Percentiles rank a stretch among this genome's conserved stretches.
Evolutionary conservation across 805 yeast species (phyloP).

Genomic region (Ogataea pini): DNA sequence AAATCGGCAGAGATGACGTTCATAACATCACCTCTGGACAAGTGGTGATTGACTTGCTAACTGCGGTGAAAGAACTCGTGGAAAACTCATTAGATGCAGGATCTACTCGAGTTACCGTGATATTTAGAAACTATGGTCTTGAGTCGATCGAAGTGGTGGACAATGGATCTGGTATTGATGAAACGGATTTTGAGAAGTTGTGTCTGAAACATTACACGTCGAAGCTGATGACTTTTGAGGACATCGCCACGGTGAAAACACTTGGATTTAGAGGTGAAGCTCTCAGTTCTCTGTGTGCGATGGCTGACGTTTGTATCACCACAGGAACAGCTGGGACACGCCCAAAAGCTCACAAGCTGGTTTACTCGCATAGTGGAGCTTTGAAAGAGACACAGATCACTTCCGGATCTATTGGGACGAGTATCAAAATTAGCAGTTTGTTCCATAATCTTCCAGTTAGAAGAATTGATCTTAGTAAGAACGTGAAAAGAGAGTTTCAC

Average conservation of each 20-base stretch:
- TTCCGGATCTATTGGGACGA: slow-evolving; percentile 70
- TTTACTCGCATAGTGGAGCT: slow-evolving; percentile 56
- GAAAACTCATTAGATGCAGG: slow-evolving; percentile 87
- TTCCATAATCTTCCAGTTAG: slow-evolving; percentile 82
- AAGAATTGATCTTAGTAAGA: slow-evolving; percentile 66
- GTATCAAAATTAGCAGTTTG: slow-evolving; percentile 54
- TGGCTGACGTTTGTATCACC: slow-evolving; percentile 47
- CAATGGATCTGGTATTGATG: slow-evolving; percentile 64
- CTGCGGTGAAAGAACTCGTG: slow-evolving; percentile 80
- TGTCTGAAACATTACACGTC: slow-evolving; percentile 71
- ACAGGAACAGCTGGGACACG: slow-evolving; percentile 50
- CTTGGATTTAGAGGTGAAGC: slow-evolving; percentile 86
- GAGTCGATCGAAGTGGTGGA: slow-evolving; percentile 69
- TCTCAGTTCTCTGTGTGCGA: slow-evolving; percentile 64
- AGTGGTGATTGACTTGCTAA: slow-evolving; percentile 76
- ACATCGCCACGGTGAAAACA: slow-evolving; percentile 49
- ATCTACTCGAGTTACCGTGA: slow-evolving; percentile 65
- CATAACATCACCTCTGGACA: slow-evolving; percentile 89
- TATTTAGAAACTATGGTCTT: slow-evolving; percentile 69
- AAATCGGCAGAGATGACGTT: slow-evolving; percentile 54
- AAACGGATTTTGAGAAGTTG: slow-evolving; percentile 50
- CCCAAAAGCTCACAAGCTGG: slow-evolving; percentile 60
- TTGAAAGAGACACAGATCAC: slow-evolving; percentile 39
- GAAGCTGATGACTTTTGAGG: slow-evolving; percentile 58
- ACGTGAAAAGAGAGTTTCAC: slow-evolving; percentile 68